Conservation (phyloP, 2,329 filamentous ascomycete genomes). For the Colletotrichum lindemuthianum region DNA sequence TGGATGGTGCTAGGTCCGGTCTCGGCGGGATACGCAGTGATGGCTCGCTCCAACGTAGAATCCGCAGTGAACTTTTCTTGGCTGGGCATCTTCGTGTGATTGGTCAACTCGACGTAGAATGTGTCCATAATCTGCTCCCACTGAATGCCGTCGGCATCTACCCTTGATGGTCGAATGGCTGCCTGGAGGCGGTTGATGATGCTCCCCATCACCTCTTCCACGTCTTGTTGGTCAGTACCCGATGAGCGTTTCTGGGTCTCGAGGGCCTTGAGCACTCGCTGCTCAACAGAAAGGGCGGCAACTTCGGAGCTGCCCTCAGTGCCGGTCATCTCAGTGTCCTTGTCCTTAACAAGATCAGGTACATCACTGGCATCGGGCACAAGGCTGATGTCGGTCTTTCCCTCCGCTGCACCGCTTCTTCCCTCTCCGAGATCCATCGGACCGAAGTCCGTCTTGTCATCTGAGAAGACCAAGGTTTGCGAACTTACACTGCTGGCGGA, state of each 20-base stretch:
- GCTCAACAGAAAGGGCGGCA: constrained; percentile 47
- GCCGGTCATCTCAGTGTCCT: constrained; percentile 22
- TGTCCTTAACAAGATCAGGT: constrained; percentile 30
- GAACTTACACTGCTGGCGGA: constrained; percentile 61
- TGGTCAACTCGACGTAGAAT: constrained; percentile 71
- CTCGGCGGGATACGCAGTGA: constrained; percentile 68
- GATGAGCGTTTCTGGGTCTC: constrained; percentile 58
- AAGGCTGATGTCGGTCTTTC: constrained; percentile 24
- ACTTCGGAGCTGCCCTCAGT: constrained; percentile 10
- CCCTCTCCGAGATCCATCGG: no score
- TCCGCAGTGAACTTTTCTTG: constrained; percentile 42
- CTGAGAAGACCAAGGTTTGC: constrained; percentile 58
- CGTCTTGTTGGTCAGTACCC: constrained; percentile 85
- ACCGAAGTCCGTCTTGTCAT: constrained; percentile 45
- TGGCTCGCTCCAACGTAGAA: constrained; percentile 68
- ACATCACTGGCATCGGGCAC: constrained; percentile 37
- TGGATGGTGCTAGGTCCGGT: constrained; percentile 73
- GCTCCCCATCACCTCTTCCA: constrained; percentile 94
- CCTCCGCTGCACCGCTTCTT: neutral
- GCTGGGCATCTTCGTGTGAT: constrained; percentile 65
- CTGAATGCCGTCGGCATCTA: constrained; percentile 76
- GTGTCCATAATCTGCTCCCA: constrained; percentile 80
- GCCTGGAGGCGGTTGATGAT: constrained; percentile 91
- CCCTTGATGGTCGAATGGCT: constrained; percentile 78
- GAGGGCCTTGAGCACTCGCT: constrained; percentile 56